These are phyloP conservation scores for Neobulgaria alba DNA, from an alignment of 2,329 filamentous ascomycete species.

Conservation along the genomic window DNA sequence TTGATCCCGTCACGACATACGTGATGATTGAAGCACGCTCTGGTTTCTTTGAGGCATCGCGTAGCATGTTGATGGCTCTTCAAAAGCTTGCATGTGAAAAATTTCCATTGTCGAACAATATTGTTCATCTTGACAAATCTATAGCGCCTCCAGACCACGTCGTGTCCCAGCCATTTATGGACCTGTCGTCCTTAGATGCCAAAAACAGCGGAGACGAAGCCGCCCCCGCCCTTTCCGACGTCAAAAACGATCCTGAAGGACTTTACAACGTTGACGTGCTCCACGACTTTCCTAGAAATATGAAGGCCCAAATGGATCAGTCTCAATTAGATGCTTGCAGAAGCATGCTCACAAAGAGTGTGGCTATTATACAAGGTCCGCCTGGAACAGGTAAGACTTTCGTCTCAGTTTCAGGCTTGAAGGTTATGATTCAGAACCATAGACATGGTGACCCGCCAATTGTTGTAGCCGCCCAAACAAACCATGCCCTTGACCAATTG, in stretches of 20 bases:
- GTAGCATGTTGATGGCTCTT: constrained; percentile 64
- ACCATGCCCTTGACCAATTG: constrained; percentile 82
- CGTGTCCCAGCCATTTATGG: constrained; percentile 36
- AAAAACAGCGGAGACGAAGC: constrained; percentile 17
- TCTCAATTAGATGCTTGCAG: constrained; percentile 64
- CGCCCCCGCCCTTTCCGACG: constrained; percentile 2
- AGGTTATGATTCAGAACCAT: constrained; percentile 54
- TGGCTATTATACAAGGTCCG: constrained; percentile 77
- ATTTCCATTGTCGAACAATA: constrained; percentile 54
- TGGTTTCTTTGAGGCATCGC: constrained; percentile 69
- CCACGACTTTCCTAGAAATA: constrained; percentile 40
- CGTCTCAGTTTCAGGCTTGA: constrained; percentile 65
- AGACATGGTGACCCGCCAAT: constrained; percentile 53
- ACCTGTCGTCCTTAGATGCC: constrained; percentile 38
- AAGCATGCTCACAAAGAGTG: constrained; percentile 59
- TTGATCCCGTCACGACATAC: constrained; percentile 49
- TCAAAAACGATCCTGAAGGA: background rate
- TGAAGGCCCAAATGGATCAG: constrained; percentile 48
- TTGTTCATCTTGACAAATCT: constrained; percentile 40
- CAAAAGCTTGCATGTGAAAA: constrained; percentile 39
- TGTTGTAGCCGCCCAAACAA: constrained; percentile 77
- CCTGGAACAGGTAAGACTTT: constrained; percentile 73
- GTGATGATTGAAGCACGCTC: constrained; percentile 70
- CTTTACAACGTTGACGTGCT: constrained; percentile 42
- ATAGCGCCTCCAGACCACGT: constrained; percentile 46